Base-by-base conservation (phyloP, 805 yeast species). In the Kuraishia piskuri region DNA sequence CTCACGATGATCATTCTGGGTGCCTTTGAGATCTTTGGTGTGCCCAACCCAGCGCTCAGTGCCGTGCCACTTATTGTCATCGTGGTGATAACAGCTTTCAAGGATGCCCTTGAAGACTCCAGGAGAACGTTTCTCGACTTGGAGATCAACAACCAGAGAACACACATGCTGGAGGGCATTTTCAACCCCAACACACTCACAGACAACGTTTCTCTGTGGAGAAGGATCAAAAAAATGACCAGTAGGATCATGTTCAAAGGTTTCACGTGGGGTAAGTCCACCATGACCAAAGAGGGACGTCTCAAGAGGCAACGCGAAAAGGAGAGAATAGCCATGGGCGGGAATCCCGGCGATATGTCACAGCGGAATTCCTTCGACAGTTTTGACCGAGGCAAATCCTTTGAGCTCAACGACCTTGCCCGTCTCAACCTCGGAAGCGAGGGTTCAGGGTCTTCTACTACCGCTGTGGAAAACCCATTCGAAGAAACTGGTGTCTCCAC, bases 51-150 rank as follows among this genome's bases (percentile, higher is more conserved):
- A 0, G 88, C 82, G 1, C 64, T 88, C 50, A 77, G 87, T 9
- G 83, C 88, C 5, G 92, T 86, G 26, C 95, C 95, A 1, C 75
- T 88, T 64, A 83, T 87, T 66, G 92, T 85, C 48, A 87, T 88
- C 68, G 88, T 88, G 23, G 65, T 73, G 9, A 76, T 88, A 48
- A 88, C 95, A 1, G 91, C 90, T 0, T 72, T 85, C 55, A 86
- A 86, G 61, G 95, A 88, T 68, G 94, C 89, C 1, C 69, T 88
- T 48, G 95, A 88, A 67, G 95, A 88, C 66, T 86, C 88, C 9
- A 74, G 90, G 66, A 77, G 95, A 69, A 83, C 90, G 0, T 72
- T 77, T 2, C 69, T 83, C 46, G 95, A 88, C 68, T 68, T 84
- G 64, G 90, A 87, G 66, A 81, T 88, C 40, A 88, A 88, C 65